Evolutionary conservation across 148 eudicot species (phyloP), one percentile per base, ranked within the genome.

Genomic region (Dianthus caryophyllus): DNA sequence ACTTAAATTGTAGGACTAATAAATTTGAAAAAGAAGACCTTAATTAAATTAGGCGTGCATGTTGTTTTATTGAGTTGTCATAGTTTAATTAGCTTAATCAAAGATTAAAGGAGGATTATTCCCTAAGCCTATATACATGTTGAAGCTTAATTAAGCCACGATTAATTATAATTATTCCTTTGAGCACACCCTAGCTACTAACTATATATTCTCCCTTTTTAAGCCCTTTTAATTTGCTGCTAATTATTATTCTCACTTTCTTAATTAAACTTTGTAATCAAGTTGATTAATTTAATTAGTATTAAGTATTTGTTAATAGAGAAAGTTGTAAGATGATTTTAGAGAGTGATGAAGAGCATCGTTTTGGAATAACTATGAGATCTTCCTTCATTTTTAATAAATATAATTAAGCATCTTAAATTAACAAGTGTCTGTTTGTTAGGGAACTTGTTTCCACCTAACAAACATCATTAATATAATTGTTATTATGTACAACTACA

Each of bases 391-490:
- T n/a, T n/a, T n/a, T n/a, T n/a, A n/a, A n/a, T n/a, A n/a, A n/a
- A n/a, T n/a, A n/a, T n/a, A n/a, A n/a, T n/a, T n/a, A n/a, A n/a
- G n/a, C n/a, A n/a, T n/a, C 4, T 56, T 14, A 60, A 7, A 66
- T 10, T 60, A 51, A 26, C 21, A 50, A 41, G 11, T 68, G 77
- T 68, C 47, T 54, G 55, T 52, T 74, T 52, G 33, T n/a, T 38
- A 60, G 77, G 72, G 69, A 74, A 61, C 77, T 74, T 74, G 68
- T 54, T 63, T 74, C 77, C 72, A 61, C 61, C 72, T 67, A 68
- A 53, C 63, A 68, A 67, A 74, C 77, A 73, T 24, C n/a, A n/a
- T n/a, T n/a, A n/a, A n/a, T n/a, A n/a, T n/a, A n/a, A n/a, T n/a
- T n/a, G n/a, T n/a, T n/a, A n/a, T n/a, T n/a, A n/a, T n/a, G n/a